Percentiles rank a stretch among this genome's conserved stretches.
Conservation (phyloP, 2,329 filamentous ascomycete species). For the Fusarium avenaceum region DNA sequence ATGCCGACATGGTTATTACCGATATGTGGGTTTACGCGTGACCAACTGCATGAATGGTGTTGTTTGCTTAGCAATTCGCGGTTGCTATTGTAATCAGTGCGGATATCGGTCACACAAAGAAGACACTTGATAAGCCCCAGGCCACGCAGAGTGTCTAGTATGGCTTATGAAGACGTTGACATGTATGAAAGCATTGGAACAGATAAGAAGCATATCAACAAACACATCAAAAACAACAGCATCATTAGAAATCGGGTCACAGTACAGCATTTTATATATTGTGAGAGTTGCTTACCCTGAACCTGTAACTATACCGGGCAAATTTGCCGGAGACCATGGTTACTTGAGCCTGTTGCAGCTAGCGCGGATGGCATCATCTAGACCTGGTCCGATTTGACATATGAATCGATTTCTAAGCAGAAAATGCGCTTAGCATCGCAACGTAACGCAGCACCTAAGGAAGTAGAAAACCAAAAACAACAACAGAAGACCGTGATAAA, state of each 20-base stretch:
- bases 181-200: background rate
- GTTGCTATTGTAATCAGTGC: conserved; percentile 30
- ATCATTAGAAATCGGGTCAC: background rate
- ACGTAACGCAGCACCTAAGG: conserved; percentile 3
- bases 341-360: conserved; percentile 32
- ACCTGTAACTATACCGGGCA: background rate
- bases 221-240: background rate
- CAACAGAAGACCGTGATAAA: background rate
- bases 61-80: conserved; percentile 22
- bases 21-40: conserved; percentile 6
- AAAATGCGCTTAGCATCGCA: conserved; percentile 26
- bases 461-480: background rate
- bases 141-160: too few relatives aligned
- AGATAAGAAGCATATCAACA: too few relatives aligned
- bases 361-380: conserved; percentile 48
- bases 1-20: background rate
- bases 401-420: conserved; percentile 48
- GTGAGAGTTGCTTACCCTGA: conserved; percentile 7
- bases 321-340: conserved; percentile 15
- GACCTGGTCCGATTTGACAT: conserved; percentile 41
- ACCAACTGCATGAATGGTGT: conserved; percentile 2
- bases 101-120: conserved; percentile 3
- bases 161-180: background rate
- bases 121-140: too few relatives aligned
- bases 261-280: background rate